These are phyloP conservation scores for Chaetothyriales sp. DNA, from an alignment of 2,329 filamentous ascomycete genomes.

Conservation along the genomic window DNA sequence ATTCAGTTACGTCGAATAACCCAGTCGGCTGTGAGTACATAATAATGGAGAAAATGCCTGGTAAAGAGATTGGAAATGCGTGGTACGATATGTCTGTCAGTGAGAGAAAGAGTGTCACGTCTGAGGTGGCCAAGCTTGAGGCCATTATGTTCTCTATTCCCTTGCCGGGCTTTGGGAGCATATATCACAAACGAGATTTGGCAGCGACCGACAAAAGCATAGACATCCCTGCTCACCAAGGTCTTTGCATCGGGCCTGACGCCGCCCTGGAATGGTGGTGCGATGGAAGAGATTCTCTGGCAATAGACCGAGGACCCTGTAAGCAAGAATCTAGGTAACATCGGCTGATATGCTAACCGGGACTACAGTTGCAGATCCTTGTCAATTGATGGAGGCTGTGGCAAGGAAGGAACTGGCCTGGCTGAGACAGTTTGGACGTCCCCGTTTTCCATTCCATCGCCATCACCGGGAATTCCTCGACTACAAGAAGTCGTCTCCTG, in stretches of 20 bases:
- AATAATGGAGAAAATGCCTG: slow-evolving; percentile 25
- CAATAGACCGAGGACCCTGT: background rate
- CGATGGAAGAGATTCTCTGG: background rate
- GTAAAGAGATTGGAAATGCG: slow-evolving; percentile 20
- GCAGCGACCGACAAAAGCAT: background rate
- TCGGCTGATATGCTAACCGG: no score
- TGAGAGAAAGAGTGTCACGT: background rate
- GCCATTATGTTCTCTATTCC: background rate
- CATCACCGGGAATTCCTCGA: no score
- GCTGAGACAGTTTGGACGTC: no score
- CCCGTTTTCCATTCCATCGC: no score
- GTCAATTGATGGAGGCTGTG: no score
- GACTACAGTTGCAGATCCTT: no score
- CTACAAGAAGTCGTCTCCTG: no score
- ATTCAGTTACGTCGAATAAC: slow-evolving; percentile 23
- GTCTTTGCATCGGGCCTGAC: no score
- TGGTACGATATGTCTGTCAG: slow-evolving; percentile 19
- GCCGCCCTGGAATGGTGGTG: background rate
- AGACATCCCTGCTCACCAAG: background rate
- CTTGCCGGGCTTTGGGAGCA: background rate
- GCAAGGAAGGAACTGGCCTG: no score
- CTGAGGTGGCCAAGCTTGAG: background rate
- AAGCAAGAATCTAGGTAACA: background rate
- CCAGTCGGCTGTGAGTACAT: slow-evolving; percentile 26
- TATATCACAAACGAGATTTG: background rate